Percentiles rank a stretch among this genome's conserved stretches.
These are phyloP conservation scores for Arabidopsis suecica DNA, from an alignment of 345 rosid genomes.

Conservation along the genomic window DNA sequence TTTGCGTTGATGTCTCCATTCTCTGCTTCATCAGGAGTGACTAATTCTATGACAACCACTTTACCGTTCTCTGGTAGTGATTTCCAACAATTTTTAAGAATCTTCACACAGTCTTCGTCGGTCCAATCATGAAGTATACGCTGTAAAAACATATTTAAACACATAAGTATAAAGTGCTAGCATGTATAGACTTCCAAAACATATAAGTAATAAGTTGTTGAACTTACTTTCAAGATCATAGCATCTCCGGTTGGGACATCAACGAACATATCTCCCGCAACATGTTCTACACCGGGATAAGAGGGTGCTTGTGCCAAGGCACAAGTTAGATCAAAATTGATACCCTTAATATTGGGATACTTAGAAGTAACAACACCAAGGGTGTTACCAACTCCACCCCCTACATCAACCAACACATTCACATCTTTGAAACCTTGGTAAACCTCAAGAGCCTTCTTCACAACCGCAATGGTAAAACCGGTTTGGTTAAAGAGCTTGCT, in stretches of 20 bases:
- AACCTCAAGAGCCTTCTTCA: conserved; percentile 59
- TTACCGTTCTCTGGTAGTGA: conserved; percentile 52
- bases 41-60: conserved; percentile 51
- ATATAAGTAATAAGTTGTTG: too few species aligned
- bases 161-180: not conserved
- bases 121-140: conserved; percentile 57
- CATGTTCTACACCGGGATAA: conserved; percentile 58
- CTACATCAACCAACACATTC: conserved; percentile 61
- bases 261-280: conserved; percentile 85
- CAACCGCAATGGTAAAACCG: conserved; percentile 50
- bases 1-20: conserved; percentile 43
- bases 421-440: conserved; percentile 65
- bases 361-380: conserved; percentile 55
- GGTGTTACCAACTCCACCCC: conserved; percentile 68
- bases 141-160: conserved; percentile 21
- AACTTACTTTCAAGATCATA: conserved; percentile 76
- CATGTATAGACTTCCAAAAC: not conserved
- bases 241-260: conserved; percentile 81
- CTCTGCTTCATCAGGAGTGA: conserved; percentile 46
- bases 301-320: conserved; percentile 49
- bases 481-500: conserved; percentile 61
- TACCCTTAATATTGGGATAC: conserved; percentile 55
- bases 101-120: conserved; percentile 52
- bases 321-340: conserved; percentile 55
- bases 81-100: conserved; percentile 57